Conservation (phyloP, 164 flowering plant species). For the Akebia trifoliata region DNA sequence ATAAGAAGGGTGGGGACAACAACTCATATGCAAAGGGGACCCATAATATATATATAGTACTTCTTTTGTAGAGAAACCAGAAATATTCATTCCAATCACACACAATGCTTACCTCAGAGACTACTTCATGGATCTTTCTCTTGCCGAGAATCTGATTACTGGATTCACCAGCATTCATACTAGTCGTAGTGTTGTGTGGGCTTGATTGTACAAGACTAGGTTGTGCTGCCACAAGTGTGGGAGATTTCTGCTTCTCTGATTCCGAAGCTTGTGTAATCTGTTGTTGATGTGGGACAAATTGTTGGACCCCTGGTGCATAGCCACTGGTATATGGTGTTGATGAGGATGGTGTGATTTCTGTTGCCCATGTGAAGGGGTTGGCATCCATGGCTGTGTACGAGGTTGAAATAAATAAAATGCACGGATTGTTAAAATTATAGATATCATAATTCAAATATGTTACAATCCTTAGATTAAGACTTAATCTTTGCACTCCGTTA, state of each 20-base stretch:
- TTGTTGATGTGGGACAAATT: constrained; percentile 42
- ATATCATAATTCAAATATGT: no score
- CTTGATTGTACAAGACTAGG: constrained; percentile 30
- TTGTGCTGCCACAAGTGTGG: constrained; percentile 33
- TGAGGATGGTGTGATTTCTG: constrained; percentile 25
- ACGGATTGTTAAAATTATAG: no score
- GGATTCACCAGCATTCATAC: constrained; percentile 45
- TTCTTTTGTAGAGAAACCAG: no score
- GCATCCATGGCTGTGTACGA: no score
- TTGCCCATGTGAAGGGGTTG: no score
- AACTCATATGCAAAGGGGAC: no score
- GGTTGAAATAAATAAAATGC: no score
- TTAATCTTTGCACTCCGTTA: no score
- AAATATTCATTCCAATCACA: no score
- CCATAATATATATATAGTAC: no score
- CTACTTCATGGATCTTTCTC: constrained; percentile 83
- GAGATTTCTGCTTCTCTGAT: constrained; percentile 46
- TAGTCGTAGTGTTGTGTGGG: constrained; percentile 23
- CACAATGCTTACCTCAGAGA: constrained; percentile 57
- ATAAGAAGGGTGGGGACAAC: no score
- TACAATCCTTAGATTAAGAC: no score
- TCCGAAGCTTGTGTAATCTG: constrained; percentile 41
- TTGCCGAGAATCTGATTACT: constrained; percentile 61
- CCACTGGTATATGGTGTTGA: constrained; percentile 43
- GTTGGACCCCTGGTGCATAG: constrained; percentile 49